Evolutionary conservation across 2,329 filamentous ascomycete genomes (phyloP), one percentile per base, ranked within the genome.

Genomic region (Neopestalotiopsis rosae): DNA sequence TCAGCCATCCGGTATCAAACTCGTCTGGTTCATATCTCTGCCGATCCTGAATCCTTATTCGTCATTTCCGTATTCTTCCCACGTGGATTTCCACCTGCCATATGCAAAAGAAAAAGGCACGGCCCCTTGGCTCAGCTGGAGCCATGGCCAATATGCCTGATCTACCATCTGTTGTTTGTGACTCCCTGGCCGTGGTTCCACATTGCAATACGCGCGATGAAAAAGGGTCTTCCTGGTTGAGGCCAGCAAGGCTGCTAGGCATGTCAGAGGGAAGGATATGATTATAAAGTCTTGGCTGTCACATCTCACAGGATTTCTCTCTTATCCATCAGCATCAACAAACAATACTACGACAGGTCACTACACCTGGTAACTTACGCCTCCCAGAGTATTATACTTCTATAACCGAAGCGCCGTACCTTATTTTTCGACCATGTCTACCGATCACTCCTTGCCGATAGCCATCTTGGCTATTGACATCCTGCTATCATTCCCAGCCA

Each of bases 401-500:
- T 13, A 28, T 17, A 28, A 4, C 24, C 2, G 14, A 2, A 14
- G 20, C 7, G 5, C 12, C 2, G 17, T n/a, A 61, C 34, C 30
- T 42, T 14, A 13, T 9, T 32, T 9, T 17, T n/a, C 5, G n/a
- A 24, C 57, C 24, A 71, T 75, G 71, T 56, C 69, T 17, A 65
- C 68, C 65, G 67, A 71, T 2, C 32, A 67, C 34, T 68, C 65
- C 20, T 49, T 75, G n/a, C 57, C 72, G 28, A 70, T 74, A 1
- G 79, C 77, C 40, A 71, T 79, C 38, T 69, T 81, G 20, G 74
- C 72, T 61, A 80, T 83, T 67, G 84, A 83, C 67, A 59, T 75
- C 56, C 61, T 78, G 34, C 72, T 83, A 56, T 66, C 74, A 57
- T 67, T 79, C 10, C 76, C 78, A 1, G 71, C 74, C 0, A 38